Evolutionary conservation across 2,329 filamentous ascomycete genomes (phyloP).

Genomic region (Aureobasidium pullulans): DNA sequence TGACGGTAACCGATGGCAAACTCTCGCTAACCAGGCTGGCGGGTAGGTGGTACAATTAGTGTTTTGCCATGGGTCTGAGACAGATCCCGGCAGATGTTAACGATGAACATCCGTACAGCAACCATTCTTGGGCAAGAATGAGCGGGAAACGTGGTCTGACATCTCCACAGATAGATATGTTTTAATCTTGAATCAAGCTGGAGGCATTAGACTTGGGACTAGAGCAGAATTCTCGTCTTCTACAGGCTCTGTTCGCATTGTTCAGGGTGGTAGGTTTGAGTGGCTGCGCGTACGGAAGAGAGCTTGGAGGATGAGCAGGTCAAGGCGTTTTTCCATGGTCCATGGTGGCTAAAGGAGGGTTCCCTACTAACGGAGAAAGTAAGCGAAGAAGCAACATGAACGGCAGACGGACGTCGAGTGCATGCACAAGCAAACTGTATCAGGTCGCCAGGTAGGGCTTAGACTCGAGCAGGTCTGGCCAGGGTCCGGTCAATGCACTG

Average conservation of each 20-base stretch:
- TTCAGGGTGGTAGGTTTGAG: not conserved
- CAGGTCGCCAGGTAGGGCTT: not conserved
- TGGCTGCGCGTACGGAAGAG: not conserved
- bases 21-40: not conserved
- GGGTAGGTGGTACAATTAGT: not conserved
- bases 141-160: not conserved
- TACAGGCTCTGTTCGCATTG: not conserved
- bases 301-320: not conserved
- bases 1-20: not conserved
- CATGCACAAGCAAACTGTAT: not conserved
- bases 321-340: not conserved
- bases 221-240: not conserved
- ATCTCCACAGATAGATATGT: not conserved
- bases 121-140: not conserved
- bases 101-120: not conserved
- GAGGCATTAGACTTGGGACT: not conserved
- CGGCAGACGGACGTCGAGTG: not conserved
- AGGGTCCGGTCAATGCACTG: not conserved
- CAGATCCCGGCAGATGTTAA: not conserved
- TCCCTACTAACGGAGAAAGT: not conserved
- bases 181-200: not conserved
- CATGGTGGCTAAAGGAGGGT: not conserved
- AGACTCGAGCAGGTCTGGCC: not conserved
- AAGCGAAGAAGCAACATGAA: not conserved
- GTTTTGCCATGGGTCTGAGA: conserved; percentile 8